Conservation (phyloP, 306 rosid species). For the Lathyrus aphaca region DNA sequence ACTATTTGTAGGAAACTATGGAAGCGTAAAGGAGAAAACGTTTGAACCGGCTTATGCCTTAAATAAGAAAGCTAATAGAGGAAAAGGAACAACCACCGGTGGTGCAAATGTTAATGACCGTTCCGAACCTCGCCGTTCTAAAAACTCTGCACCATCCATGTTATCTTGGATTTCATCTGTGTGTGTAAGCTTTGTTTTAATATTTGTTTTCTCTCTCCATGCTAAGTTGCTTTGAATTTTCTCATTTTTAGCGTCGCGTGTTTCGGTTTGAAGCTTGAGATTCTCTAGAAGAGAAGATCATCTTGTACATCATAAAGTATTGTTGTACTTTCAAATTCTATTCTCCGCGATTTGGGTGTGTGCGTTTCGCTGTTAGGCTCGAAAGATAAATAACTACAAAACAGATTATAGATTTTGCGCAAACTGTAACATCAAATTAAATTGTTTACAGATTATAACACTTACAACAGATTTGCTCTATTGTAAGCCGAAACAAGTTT, state of each 20-base stretch:
- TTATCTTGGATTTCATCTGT: constrained; percentile 2
- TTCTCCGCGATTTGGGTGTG: too few species aligned
- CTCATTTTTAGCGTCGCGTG: not conserved
- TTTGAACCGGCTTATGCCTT: not conserved
- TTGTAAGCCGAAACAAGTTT: constrained; percentile 28
- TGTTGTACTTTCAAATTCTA: constrained; percentile 1
- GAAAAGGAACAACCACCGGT: constrained; percentile 2
- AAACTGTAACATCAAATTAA: constrained; percentile 27
- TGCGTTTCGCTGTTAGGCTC: too few species aligned
- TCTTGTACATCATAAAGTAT: not conserved
- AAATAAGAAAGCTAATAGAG: constrained; percentile 4
- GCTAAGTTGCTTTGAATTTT: constrained; percentile 6
- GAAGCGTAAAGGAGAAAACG: not conserved
- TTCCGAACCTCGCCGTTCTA: not conserved
- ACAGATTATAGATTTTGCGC: not conserved
- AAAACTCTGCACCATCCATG: not conserved
- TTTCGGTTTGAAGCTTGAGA: not conserved
- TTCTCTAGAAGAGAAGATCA: not conserved
- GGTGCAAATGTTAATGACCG: constrained; percentile 12
- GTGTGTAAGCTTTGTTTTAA: constrained; percentile 6
- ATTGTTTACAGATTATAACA: constrained; percentile 36
- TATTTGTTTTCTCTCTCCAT: not conserved
- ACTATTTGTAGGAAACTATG: constrained; percentile 4
- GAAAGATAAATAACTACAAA: constrained; percentile 1
- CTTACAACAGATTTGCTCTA: constrained; percentile 10